Conservation (phyloP, 2,329 filamentous ascomycete genomes). For the Thielaviopsis musarum region DNA sequence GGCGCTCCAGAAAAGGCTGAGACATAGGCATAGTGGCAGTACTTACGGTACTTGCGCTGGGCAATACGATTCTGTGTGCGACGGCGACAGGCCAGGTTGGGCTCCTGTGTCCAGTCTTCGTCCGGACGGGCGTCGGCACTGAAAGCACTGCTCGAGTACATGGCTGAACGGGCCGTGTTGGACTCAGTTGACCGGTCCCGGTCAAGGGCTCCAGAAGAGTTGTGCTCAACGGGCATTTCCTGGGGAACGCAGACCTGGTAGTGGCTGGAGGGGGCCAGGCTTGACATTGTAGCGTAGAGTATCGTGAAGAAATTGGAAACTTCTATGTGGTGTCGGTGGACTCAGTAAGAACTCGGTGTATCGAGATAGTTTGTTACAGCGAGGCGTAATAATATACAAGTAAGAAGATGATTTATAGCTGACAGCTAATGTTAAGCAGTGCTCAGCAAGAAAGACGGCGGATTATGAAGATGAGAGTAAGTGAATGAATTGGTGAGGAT, state of each 20-base stretch:
- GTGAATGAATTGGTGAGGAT: not conserved
- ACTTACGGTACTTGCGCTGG: conserved; percentile 86
- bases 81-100: conserved; percentile 82
- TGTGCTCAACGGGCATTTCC: not conserved
- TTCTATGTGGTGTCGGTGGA: too few species aligned
- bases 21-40: too few species aligned
- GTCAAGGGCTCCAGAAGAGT: not conserved
- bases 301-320: too few species aligned
- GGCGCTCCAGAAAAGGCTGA: not conserved
- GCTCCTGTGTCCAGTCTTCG: conserved; percentile 99
- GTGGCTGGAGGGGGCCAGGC: not conserved
- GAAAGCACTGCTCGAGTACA: conserved; percentile 71
- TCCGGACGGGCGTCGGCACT: conserved; percentile 87
- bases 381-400: not conserved
- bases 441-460: not conserved
- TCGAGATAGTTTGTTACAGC: not conserved
- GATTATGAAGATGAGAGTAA: not conserved
- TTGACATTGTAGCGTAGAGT: not conserved
- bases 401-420: not conserved
- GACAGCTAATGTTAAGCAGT: not conserved
- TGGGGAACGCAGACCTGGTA: not conserved
- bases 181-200: not conserved
- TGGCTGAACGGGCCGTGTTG: not conserved
- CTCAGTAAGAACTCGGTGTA: not conserved
- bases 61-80: conserved; percentile 96